Evolutionary conservation across 1,284 basidiomycete genomes (phyloP).

Genomic region (Tetrapyrgos nigripes): DNA sequence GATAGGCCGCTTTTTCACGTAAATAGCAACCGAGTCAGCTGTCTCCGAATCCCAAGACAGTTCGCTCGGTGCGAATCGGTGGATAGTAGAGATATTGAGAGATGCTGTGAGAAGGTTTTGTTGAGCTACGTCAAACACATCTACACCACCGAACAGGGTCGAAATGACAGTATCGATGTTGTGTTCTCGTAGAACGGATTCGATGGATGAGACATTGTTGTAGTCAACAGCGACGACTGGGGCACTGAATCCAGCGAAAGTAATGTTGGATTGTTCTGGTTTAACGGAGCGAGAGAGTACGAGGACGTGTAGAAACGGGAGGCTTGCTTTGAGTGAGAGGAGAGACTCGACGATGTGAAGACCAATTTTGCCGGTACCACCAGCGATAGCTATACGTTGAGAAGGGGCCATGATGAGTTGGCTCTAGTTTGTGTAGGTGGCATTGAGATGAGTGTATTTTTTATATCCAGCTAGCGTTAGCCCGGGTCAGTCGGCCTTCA

Average conservation of each 20-base stretch:
- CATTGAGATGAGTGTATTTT: no score
- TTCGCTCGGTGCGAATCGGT: slow-evolving; percentile 8
- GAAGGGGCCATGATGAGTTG: neutral
- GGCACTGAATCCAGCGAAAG: neutral
- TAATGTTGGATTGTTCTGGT: neutral
- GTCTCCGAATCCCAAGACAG: neutral
- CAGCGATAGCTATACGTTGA: neutral
- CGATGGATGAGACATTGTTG: neutral
- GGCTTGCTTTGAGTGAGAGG: neutral
- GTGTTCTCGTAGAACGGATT: neutral
- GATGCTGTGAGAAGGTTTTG: neutral
- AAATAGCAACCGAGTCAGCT: neutral
- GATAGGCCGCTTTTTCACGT: neutral
- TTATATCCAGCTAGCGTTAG: no score
- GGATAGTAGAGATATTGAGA: neutral
- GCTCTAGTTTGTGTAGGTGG: no score
- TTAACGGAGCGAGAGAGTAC: slow-evolving; percentile 2
- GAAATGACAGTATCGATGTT: slow-evolving; percentile 4
- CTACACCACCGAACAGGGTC: neutral
- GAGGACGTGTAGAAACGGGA: neutral
- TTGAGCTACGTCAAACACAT: neutral
- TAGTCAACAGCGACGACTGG: slow-evolving; percentile 5
- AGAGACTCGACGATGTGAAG: slow-evolving; percentile 3
- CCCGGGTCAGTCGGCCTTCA: no score
- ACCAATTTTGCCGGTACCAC: neutral